These are phyloP conservation scores for Leccinum subgranulosum DNA, from an alignment of 768 basidiomycete genomes.

Conservation along the genomic window DNA sequence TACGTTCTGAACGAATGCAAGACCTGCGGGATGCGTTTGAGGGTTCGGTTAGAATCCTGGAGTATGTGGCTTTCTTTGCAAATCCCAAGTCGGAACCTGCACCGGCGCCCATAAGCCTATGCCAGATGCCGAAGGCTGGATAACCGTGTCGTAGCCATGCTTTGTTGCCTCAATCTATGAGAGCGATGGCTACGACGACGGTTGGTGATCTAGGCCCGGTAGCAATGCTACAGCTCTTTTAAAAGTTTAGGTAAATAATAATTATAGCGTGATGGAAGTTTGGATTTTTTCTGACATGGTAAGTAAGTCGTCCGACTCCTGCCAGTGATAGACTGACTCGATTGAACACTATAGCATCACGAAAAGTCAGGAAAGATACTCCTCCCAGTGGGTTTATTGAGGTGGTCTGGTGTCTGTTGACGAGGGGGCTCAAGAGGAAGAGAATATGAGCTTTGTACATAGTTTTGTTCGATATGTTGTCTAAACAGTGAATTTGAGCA, in stretches of 20 bases:
- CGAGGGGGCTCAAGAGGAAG: conserved; percentile 29
- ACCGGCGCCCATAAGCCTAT: conserved; percentile 45
- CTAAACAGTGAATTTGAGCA: too few relatives aligned
- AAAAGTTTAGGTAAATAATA: too few relatives aligned
- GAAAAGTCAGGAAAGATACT: conserved; percentile 21
- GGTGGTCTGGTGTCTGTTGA: conserved; percentile 39
- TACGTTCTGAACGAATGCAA: conserved; percentile 73
- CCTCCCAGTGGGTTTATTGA: conserved; percentile 48
- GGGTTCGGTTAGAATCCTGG: conserved; percentile 71
- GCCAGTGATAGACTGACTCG: conserved; percentile 16
- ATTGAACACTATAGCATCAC: conserved; percentile 26
- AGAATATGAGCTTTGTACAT: background rate
- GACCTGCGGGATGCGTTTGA: conserved; percentile 80
- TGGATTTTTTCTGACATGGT: too few relatives aligned
- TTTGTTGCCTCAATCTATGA: conserved; percentile 45
- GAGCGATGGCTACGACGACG: conserved; percentile 42
- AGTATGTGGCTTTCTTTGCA: conserved; percentile 57
- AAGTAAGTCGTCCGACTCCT: background rate
- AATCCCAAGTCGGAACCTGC: conserved; percentile 53
- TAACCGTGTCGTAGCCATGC: conserved; percentile 71
- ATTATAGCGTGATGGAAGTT: too few relatives aligned
- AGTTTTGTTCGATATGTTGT: background rate
- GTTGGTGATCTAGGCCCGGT: too few relatives aligned
- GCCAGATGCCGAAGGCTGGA: conserved; percentile 75
- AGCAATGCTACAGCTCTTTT: too few relatives aligned